Evolutionary conservation across 1,284 basidiomycete species (phyloP), one percentile per base, ranked within the genome.

Genomic region (Cryptococcus depauperatus): DNA sequence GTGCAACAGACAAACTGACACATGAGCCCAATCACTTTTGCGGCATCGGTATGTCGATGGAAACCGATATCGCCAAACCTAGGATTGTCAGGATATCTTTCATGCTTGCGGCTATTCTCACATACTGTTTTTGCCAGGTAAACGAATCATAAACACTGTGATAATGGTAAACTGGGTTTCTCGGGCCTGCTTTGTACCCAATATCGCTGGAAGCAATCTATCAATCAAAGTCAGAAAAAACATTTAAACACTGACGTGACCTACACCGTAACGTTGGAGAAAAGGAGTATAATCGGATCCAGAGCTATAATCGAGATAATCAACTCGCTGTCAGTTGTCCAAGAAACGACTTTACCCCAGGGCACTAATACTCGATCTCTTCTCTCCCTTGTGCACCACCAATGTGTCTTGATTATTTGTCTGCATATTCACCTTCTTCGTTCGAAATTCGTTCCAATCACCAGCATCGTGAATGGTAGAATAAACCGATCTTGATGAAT

Each of bases 21-120:
- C 41, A 80, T 58, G 29, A 85, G 62, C 38, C 83, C 82, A 18
- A 84, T 64, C 52, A 80, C 76, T 59, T 84, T 80, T 14, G 84
- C 77, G 27, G 82, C 71, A 19, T 82, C 81, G 42, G 79, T 75
- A 69, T 88, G 84, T 43, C 80, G 77, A 56, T 79, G 68, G 73
- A 86, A 90, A 4, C 78, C 80, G 14, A 82, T 81, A 65, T 91
- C 87, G 28, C 77, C 84, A 58, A 80, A 90, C 23, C 73, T 68
- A 37, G 9, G 11, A 35, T 10, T 26, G 21, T 4, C 30, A 22
- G 21, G 27, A 21, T 23, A 21, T 10, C 33, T 4, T 18, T 9
- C 14, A 30, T 16, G 19, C 33, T 3, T 13, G 14, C 5, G 23
- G 25, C 7, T 25, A 5, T 8, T 16, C 16, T n/a, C 6, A 43